phyloP scores from a whole-genome alignment of 2,329 filamentous ascomycete genomes.

The Davidsoniella virescens region DNA sequence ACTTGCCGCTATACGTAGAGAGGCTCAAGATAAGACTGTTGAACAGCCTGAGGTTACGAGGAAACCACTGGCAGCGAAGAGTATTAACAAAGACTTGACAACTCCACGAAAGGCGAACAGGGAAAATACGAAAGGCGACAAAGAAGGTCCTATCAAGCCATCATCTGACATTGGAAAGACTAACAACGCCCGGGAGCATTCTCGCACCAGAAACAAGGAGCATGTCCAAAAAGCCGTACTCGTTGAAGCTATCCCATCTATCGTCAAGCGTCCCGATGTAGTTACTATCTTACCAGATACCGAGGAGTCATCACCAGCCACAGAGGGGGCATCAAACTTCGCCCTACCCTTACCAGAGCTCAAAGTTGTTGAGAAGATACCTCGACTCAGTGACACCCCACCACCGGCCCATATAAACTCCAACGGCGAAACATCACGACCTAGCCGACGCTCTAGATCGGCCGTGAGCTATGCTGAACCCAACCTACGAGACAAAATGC shows the following conservation, averaged over 20 bases:
- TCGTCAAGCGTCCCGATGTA: conserved; percentile 7
- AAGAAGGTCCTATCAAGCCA: not conserved
- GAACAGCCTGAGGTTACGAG: conserved; percentile 20
- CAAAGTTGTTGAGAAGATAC: conserved; percentile 20
- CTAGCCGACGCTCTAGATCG: conserved; percentile 48
- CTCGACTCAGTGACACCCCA: conserved; percentile 34
- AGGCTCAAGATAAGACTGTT: conserved; percentile 20
- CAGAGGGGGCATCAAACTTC: conserved; percentile 21
- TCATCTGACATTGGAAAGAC: not conserved
- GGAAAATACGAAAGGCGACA: conserved; percentile 2
- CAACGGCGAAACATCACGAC: conserved; percentile 41
- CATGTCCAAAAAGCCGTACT: not conserved
- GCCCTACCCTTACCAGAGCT: conserved; percentile 32
- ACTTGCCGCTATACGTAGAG: conserved; percentile 26
- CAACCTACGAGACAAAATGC: conserved; percentile 69
- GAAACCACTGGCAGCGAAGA: conserved; percentile 39
- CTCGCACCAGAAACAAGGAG: not conserved
- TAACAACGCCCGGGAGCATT: not conserved
- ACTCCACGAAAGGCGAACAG: conserved; percentile 1
- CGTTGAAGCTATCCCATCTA: conserved; percentile 1
- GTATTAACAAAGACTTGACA: conserved; percentile 39
- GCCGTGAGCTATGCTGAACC: conserved; percentile 71
- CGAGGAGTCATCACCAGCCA: conserved; percentile 16
- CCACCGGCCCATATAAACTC: conserved; percentile 41
- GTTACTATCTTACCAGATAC: conserved; percentile 14